Conservation (phyloP, 129 eudicot species). For the Artemisia argyi region DNA sequence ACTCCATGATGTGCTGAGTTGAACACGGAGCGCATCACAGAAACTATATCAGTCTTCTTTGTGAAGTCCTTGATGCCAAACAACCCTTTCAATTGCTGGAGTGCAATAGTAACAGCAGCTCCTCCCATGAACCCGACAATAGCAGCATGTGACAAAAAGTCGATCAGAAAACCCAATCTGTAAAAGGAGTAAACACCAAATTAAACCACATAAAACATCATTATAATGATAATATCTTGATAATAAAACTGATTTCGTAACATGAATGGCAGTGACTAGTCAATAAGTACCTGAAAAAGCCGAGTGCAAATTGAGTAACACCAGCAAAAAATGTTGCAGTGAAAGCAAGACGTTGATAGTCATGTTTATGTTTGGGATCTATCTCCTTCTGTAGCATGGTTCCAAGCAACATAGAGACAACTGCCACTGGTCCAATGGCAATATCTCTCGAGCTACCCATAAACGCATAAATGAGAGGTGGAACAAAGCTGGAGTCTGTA, state of each 20-base stretch:
- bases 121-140: constrained; percentile 89
- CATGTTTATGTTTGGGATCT: constrained; percentile 49
- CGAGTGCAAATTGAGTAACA: constrained; percentile 60
- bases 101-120: constrained; percentile 73
- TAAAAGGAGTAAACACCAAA: constrained; percentile 8
- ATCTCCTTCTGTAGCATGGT: constrained; percentile 53
- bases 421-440: constrained; percentile 87
- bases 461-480: constrained; percentile 74
- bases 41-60: constrained; percentile 63
- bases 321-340: constrained; percentile 93
- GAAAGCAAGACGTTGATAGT: constrained; percentile 69
- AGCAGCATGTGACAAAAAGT: constrained; percentile 90
- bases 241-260: not conserved
- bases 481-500: constrained; percentile 76
- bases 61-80: constrained; percentile 69
- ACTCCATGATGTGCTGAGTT: constrained; percentile 59
- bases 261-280: not conserved
- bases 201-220: not conserved
- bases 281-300: constrained; percentile 55
- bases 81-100: constrained; percentile 81
- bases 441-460: constrained; percentile 91
- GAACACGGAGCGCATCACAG: constrained; percentile 66
- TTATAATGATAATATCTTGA: not conserved
- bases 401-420: constrained; percentile 74
- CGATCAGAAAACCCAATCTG: constrained; percentile 85